Conservation (phyloP, 148 eudicot species). For the Tetragonia tetragonoides region DNA sequence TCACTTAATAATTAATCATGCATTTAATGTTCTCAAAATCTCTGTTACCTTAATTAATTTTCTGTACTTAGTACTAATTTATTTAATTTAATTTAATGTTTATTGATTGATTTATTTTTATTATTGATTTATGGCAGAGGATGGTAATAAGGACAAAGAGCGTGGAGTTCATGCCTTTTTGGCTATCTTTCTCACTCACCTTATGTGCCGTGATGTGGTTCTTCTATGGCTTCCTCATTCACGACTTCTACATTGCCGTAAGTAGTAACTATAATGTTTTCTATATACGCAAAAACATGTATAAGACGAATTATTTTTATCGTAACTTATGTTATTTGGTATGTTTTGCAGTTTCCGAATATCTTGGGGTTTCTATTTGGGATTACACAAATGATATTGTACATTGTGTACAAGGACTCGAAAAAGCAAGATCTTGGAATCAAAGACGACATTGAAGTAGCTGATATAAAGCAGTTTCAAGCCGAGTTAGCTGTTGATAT, state of each 20-base stretch:
- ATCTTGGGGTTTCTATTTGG: slow-evolving; percentile 67
- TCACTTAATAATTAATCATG: no score
- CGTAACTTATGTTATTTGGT: background rate
- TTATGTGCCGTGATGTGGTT: slow-evolving; percentile 82
- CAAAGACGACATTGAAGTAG: background rate
- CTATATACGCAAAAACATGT: background rate
- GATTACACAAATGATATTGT: slow-evolving; percentile 62
- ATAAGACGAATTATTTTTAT: background rate
- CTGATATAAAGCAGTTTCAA: slow-evolving; percentile 23
- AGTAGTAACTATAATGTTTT: slow-evolving; percentile 11
- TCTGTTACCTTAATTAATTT: no score
- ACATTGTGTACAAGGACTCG: slow-evolving; percentile 46
- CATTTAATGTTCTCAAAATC: background rate
- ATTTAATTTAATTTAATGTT: background rate
- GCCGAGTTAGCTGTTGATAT: slow-evolving; percentile 25
- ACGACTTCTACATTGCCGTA: slow-evolving; percentile 68
- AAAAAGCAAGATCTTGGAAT: slow-evolving; percentile 17
- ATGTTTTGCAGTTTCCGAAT: slow-evolving; percentile 54
- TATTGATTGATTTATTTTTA: background rate
- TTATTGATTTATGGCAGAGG: slow-evolving; percentile 40
- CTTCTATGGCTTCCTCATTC: slow-evolving; percentile 62
- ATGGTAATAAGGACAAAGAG: slow-evolving; percentile 68
- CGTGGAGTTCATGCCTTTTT: slow-evolving; percentile 80
- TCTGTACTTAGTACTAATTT: background rate
- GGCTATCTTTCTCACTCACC: slow-evolving; percentile 66